Base-by-base conservation (phyloP, 768 basidiomycete genomes). In the Rhizopogon salebrosus region DNA sequence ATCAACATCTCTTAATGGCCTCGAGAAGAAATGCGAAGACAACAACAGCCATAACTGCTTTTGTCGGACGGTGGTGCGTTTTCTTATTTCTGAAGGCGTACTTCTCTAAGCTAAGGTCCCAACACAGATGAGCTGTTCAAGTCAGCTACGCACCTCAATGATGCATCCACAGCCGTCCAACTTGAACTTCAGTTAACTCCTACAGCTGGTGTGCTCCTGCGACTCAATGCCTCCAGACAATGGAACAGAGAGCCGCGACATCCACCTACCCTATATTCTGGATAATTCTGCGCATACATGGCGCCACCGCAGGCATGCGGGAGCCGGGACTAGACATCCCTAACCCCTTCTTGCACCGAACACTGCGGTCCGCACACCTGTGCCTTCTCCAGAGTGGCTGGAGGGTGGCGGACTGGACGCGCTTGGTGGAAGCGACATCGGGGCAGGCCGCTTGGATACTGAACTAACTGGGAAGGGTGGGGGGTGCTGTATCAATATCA, bases 61-160 rank as follows among this genome's bases (percentile, higher is more conserved):
- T 43, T 11, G 42, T 88, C 10, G 87, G 83, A 9, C 62, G 88
- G 41, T 82, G 78, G 88, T 88, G 51, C 38, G 82, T 70, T 20
- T 3, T 23, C 7, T n/a, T 35, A 9, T 18, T 20, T 14, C 29
- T 46, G n/a, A 13, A 31, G 7, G 2, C 22, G 8, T 31, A 31
- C 0, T 34, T 14, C 31, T 8, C 31, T 14, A 46, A 31, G 27
- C 20, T 6, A 14, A 20, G 6, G 27, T 22, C 1, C 29, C 54
- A 90, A 87, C 57, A 77, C 85, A 6, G 88, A 91, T 60, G 89
- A 91, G 62, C 77, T 89, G 37, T 80, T 83, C 71, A 90, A 90
- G 67, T 77, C 87, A 1, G 80, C 86, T 10, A 83, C 84, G 6
- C 89, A 86, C 59, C 75, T 91, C 52, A 85, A 87, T 0, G 89